phyloP scores from a whole-genome alignment of 192 early-diverging fungal species.

The Coemansia sp. region DNA sequence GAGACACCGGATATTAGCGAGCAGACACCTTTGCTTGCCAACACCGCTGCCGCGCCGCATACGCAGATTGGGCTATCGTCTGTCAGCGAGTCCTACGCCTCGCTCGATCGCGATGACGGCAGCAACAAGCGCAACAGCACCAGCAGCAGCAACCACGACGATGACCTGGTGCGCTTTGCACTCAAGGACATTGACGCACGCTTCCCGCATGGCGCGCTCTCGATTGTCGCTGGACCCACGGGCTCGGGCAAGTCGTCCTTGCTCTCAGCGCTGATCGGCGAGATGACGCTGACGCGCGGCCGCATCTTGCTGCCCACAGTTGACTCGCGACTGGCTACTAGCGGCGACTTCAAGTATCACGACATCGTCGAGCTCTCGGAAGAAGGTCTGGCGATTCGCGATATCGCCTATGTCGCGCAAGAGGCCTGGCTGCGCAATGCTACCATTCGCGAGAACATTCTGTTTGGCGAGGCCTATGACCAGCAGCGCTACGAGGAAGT shows the following conservation, averaged over 20 bases:
- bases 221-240: conserved; percentile 80
- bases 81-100: background rate
- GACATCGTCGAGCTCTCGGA: conserved; percentile 14
- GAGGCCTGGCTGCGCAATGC: conserved; percentile 67
- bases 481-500: conserved; percentile 74
- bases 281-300: conserved; percentile 56
- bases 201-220: conserved; percentile 67
- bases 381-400: conserved; percentile 35
- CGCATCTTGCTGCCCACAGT: conserved; percentile 14
- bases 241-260: conserved; percentile 84
- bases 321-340: background rate
- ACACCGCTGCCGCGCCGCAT: background rate
- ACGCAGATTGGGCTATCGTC: background rate
- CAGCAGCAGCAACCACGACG: background rate
- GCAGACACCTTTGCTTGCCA: conserved; percentile 2
- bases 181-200: conserved; percentile 63
- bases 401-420: conserved; percentile 86
- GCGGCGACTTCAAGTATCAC: background rate
- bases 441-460: conserved; percentile 75
- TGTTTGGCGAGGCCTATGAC: conserved; percentile 69
- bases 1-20: background rate
- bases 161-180: conserved; percentile 38
- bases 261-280: conserved; percentile 74
- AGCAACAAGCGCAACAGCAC: background rate
- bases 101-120: background rate